Percentiles rank a stretch among this genome's conserved stretches.
Conservation (phyloP, 441 rosid species). For the Mallotus repandus region DNA sequence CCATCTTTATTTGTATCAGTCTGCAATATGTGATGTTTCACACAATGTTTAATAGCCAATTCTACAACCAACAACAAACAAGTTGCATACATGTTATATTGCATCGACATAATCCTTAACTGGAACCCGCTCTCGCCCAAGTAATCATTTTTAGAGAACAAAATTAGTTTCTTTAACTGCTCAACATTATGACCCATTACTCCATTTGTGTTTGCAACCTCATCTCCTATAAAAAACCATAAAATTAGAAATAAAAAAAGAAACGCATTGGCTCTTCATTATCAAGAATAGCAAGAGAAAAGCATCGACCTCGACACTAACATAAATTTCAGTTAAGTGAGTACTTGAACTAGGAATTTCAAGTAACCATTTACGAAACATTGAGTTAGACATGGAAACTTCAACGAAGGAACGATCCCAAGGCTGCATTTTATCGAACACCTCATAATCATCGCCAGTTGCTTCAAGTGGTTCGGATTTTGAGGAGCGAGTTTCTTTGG, state of each 20-base stretch:
- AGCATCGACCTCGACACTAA: no score
- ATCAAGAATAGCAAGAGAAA: background rate
- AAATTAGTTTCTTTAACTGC: slow-evolving; percentile 58
- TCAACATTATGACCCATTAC: slow-evolving; percentile 21
- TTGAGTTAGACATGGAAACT: slow-evolving; percentile 56
- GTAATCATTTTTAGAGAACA: slow-evolving; percentile 95
- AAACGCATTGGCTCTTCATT: slow-evolving; percentile 5
- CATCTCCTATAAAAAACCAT: slow-evolving; percentile 50
- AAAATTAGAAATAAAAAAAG: background rate
- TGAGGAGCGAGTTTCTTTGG: slow-evolving; percentile 8
- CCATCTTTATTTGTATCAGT: slow-evolving; percentile 87
- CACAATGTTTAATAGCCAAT: slow-evolving; percentile 14
- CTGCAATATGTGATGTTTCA: slow-evolving; percentile 39
- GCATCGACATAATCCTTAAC: no score
- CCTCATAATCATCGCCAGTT: slow-evolving; percentile 42
- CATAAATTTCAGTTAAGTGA: background rate
- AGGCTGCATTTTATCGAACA: slow-evolving; percentile 64
- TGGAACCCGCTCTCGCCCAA: slow-evolving; percentile 40
- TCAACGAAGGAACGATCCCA: slow-evolving; percentile 82
- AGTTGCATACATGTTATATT: no score
- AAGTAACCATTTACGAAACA: slow-evolving; percentile 69
- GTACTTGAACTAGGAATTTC: slow-evolving; percentile 75
- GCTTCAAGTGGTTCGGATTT: background rate
- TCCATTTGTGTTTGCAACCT: slow-evolving; percentile 36
- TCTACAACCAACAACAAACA: background rate